Base-by-base conservation (phyloP, 352 stramenopile species). In the Porosira glacialis region DNA sequence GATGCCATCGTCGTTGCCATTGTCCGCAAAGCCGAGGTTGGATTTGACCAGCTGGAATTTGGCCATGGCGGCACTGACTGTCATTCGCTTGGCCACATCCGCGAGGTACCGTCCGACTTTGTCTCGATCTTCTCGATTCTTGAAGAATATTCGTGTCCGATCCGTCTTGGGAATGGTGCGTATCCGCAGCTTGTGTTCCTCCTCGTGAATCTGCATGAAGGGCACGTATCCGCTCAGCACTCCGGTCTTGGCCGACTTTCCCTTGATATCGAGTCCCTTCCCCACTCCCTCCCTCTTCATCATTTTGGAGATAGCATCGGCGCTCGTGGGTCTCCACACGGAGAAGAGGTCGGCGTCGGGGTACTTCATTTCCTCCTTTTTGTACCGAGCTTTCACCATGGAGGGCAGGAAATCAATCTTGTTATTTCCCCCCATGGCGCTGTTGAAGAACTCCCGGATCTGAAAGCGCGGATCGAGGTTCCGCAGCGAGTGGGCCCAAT, bases 91-190 rank as follows among this genome's bases (percentile, higher is more conserved):
- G 0, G 47, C 58, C 17, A 72, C 31, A 13, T 43, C 22, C 56
- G 63, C 59, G 10, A 86, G 62, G 52, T 70, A 50, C 44, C 69
- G 41, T 28, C 56, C 52, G 5, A 71, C 73, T n/a, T 10, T 26
- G 64, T 83, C 52, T 43, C 78, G 51, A 38, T 47, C 61, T 22
- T 35, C 28, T 19, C 27, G 22, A 28, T 30, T 59, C 47, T 73
- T 45, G 22, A 77, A 86, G 63, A 83, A 86, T 22, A 86, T 50
- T 52, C 69, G 56, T 21, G 59, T 62, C 41, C 59, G 30, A 27
- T 61, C 55, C 24, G 3, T 39, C 38, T 15, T 66, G 2, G 33
- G 36, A 31, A 71, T 49, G 30, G 38, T 41, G 1, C 60, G 50
- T 13, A 56, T 43, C 17, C 57, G 27, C 38, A 10, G 35, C 36